These are phyloP conservation scores for Ascochyta lentis DNA, from an alignment of 2,329 filamentous ascomycete species.

Conservation along the genomic window DNA sequence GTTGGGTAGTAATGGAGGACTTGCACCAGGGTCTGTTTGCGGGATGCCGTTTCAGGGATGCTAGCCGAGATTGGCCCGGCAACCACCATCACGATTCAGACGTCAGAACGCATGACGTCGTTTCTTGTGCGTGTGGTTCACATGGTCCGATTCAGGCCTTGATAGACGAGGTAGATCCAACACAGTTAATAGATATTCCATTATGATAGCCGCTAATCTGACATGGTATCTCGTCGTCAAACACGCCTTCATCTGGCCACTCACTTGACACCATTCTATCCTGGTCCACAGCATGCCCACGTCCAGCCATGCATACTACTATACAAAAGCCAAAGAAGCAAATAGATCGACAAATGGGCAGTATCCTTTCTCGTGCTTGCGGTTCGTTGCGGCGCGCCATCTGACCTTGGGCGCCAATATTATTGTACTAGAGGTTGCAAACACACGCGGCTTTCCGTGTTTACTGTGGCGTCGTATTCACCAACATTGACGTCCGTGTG, in stretches of 20 bases:
- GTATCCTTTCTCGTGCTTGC: background rate
- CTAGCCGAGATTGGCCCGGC: conserved; percentile 17
- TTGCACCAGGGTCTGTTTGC: conserved; percentile 20
- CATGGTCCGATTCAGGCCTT: background rate
- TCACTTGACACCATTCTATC: background rate
- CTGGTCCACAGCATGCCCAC: conserved; percentile 2
- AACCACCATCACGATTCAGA: background rate
- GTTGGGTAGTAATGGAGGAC: background rate
- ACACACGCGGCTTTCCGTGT: background rate
- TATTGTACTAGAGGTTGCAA: background rate
- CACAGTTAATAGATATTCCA: conserved; percentile 6
- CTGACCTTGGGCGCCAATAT: background rate
- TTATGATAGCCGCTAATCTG: conserved; percentile 14
- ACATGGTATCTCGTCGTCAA: conserved; percentile 12
- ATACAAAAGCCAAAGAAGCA: conserved; percentile 12
- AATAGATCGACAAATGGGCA: background rate
- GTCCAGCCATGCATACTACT: conserved; percentile 15
- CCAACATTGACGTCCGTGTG: background rate
- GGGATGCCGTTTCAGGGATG: conserved; percentile 14
- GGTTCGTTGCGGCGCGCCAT: background rate
- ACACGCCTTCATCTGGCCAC: background rate
- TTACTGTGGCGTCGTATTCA: background rate
- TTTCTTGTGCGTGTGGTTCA: background rate
- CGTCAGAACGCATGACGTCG: conserved; percentile 7
- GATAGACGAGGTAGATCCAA: background rate